Conservation (phyloP, 2,329 filamentous ascomycete genomes). For the Colletotrichum coccodes region DNA sequence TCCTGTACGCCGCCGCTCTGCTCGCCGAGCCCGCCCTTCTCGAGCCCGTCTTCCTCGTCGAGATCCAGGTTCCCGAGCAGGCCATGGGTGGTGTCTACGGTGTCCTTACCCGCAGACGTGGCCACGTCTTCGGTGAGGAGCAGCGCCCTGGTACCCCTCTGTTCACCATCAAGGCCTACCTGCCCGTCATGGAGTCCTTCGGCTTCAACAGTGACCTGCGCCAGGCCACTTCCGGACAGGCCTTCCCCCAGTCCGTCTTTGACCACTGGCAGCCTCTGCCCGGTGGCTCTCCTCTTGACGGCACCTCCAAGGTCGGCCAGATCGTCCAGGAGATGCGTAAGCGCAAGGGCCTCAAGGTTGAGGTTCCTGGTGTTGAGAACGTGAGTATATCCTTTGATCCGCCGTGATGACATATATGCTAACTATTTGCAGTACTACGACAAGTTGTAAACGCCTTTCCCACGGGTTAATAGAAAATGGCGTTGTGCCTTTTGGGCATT, state of each 20-base stretch:
- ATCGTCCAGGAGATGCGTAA: conserved; percentile 93
- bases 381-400: conserved; percentile 67
- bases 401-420: conserved; percentile 32
- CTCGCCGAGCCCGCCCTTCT: conserved; percentile 91
- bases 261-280: conserved; percentile 98
- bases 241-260: conserved; percentile 99
- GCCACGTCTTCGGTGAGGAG: conserved; percentile 99
- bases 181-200: conserved; percentile 97
- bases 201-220: conserved; percentile 99
- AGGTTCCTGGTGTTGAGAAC: conserved; percentile 93
- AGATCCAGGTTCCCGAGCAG: conserved; percentile 98
- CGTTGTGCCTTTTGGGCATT: conserved; percentile 54
- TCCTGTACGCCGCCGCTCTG: conserved; percentile 91
- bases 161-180: conserved; percentile 98
- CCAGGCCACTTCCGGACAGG: conserved; percentile 92
- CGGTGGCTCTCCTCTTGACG: conserved; percentile 91
- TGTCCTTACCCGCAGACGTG: conserved; percentile 96
- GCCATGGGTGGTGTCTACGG: conserved; percentile 99
- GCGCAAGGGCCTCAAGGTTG: conserved; percentile 99
- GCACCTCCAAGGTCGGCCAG: conserved; percentile 81
- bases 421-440: conserved; percentile 83
- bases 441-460: conserved; percentile 83
- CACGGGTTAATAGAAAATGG: conserved; percentile 56
- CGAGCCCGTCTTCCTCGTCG: conserved; percentile 98
- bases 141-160: conserved; percentile 98